These are phyloP conservation scores for Trifolium dubium DNA, from an alignment of 306 rosid genomes.

Conservation along the genomic window DNA sequence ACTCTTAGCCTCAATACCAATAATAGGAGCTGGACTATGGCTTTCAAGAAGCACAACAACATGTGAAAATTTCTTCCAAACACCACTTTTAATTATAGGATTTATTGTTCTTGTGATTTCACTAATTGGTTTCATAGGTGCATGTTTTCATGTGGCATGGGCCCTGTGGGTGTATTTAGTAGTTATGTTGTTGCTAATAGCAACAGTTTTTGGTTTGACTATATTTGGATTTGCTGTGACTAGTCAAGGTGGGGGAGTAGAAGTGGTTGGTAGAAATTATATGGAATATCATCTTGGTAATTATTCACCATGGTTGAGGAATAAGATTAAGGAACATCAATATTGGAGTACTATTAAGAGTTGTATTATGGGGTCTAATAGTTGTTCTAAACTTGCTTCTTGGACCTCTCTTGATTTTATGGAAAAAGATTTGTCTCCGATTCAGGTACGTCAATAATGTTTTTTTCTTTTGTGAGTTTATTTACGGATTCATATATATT, in stretches of 20 bases:
- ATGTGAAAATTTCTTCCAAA: slow-evolving; percentile 75
- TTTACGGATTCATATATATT: not conserved
- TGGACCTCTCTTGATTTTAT: slow-evolving; percentile 77
- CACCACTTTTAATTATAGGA: slow-evolving; percentile 75
- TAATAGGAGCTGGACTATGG: slow-evolving; percentile 91
- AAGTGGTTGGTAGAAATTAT: slow-evolving; percentile 74
- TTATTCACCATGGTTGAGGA: slow-evolving; percentile 78
- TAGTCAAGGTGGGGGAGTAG: slow-evolving; percentile 67
- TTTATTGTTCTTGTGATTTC: slow-evolving; percentile 78
- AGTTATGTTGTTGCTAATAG: slow-evolving; percentile 74
- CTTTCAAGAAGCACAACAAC: slow-evolving; percentile 79
- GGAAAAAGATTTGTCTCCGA: slow-evolving; percentile 68
- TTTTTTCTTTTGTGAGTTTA: not conserved
- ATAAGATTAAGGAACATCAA: slow-evolving; percentile 56
- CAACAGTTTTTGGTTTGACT: slow-evolving; percentile 58
- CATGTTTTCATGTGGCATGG: slow-evolving; percentile 88
- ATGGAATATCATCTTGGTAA: slow-evolving; percentile 60
- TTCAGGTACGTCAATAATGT: slow-evolving; percentile 55
- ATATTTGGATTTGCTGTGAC: slow-evolving; percentile 78
- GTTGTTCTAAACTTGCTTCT: slow-evolving; percentile 60
- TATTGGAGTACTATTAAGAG: slow-evolving; percentile 73
- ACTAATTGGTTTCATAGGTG: slow-evolving; percentile 84
- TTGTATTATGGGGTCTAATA: slow-evolving; percentile 78
- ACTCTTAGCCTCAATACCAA: slow-evolving; percentile 83
- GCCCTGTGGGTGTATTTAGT: slow-evolving; percentile 82